A percentile compares a stretch with the other conserved stretches of the same genome.
These are phyloP conservation scores for Phaeosphaeriaceae sp. DNA, from an alignment of 2,329 filamentous ascomycete species.

Conservation along the genomic window DNA sequence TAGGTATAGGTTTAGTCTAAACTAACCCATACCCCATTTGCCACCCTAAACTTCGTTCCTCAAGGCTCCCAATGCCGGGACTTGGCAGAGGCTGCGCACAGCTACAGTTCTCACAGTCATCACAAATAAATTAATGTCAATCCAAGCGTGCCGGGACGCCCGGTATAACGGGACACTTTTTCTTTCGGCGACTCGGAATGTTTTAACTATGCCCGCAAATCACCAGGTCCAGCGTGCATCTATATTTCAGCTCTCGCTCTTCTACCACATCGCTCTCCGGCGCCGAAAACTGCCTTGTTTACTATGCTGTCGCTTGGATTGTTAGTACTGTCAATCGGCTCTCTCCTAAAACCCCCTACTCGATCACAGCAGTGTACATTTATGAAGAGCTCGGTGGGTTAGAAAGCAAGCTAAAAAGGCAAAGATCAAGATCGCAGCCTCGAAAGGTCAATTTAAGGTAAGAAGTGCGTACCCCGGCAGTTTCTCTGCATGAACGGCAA, in stretches of 20 bases:
- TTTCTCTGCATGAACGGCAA: conserved; percentile 15
- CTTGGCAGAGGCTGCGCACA: too few relatives aligned
- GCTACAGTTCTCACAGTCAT: too few relatives aligned
- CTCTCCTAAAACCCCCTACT: conserved; percentile 13
- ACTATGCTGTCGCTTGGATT: conserved; percentile 10
- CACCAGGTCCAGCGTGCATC: too few relatives aligned
- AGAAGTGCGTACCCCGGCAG: conserved; percentile 10
- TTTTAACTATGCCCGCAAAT: too few relatives aligned
- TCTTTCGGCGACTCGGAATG: too few relatives aligned
- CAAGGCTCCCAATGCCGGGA: too few relatives aligned
- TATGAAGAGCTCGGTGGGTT: conserved; percentile 4
- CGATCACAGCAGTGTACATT: conserved; percentile 6
- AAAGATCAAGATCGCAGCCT: conserved; percentile 10
- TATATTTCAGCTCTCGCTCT: conserved; percentile 9
- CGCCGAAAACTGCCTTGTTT: conserved; percentile 5
- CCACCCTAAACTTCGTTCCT: too few relatives aligned
- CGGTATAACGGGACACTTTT: too few relatives aligned
- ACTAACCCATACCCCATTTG: too few relatives aligned
- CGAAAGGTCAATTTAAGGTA: conserved; percentile 9
- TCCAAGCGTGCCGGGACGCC: too few relatives aligned
- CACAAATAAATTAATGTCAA: too few relatives aligned
- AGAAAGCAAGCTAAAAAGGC: conserved; percentile 9
- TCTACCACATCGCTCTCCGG: conserved; percentile 4
- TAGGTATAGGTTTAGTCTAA: too few relatives aligned
- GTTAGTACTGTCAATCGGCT: conserved; percentile 3